phyloP scores from a whole-genome alignment of 768 basidiomycete species.

The Suillus spraguei region DNA sequence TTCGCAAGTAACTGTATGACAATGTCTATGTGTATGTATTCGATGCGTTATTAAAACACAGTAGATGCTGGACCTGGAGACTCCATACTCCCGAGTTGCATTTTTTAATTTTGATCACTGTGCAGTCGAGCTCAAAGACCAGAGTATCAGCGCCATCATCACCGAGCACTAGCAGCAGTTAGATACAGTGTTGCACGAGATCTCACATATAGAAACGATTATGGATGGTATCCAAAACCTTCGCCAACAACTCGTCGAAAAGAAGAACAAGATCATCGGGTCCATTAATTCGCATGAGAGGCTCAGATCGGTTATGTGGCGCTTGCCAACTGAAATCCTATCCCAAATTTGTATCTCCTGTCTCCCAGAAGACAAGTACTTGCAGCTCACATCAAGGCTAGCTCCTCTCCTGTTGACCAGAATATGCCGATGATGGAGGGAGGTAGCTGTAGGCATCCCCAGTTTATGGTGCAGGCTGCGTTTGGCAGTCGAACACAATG shows the following conservation, averaged over 20 bases:
- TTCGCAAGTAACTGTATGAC: no score
- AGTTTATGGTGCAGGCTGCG: not conserved
- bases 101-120: no score
- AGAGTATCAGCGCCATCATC: constrained; percentile 19
- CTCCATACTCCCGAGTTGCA: no score
- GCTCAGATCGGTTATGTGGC: constrained; percentile 34
- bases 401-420: not conserved
- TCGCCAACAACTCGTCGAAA: constrained; percentile 19
- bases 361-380: not conserved
- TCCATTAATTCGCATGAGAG: constrained; percentile 26
- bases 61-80: no score
- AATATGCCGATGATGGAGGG: not conserved
- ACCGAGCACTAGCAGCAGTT: constrained; percentile 21
- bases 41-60: no score
- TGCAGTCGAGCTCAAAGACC: constrained; percentile 12
- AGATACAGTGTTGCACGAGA: constrained; percentile 16
- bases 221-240: constrained; percentile 16
- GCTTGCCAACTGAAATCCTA: constrained; percentile 43
- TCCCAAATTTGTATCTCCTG: not conserved
- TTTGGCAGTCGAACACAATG: not conserved
- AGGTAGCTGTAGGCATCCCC: not conserved
- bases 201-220: constrained; percentile 15
- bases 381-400: not conserved
- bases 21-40: no score
- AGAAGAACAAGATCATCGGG: constrained; percentile 15